Percentiles rank a stretch among this genome's conserved stretches.
Evolutionary conservation across 768 basidiomycete genomes (phyloP).

Genomic region (Trametes meyenii): DNA sequence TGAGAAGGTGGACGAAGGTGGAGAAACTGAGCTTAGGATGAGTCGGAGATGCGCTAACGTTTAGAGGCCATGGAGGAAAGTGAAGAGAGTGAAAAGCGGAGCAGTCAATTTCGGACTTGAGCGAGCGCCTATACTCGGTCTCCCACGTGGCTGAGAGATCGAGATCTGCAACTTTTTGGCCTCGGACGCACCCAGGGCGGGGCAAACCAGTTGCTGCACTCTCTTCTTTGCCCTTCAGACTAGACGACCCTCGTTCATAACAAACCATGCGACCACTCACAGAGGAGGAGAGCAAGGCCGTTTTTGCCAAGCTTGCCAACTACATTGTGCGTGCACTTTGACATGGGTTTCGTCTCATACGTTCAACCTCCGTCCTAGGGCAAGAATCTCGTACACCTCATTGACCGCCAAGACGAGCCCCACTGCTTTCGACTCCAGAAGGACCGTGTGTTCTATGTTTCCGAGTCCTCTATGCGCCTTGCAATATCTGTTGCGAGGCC

Average conservation of each 20-base stretch:
- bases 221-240: not conserved
- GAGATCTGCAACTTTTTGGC: constrained; percentile 15
- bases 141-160: constrained; percentile 3
- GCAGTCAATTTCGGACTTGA: not conserved
- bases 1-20: not conserved
- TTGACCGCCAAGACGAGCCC: constrained; percentile 92
- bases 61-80: not conserved
- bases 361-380: constrained; percentile 53
- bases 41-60: not conserved
- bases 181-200: not conserved
- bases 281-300: constrained; percentile 94
- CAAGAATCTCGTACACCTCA: constrained; percentile 93
- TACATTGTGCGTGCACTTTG: constrained; percentile 71
- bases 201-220: too few species aligned
- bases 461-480: constrained; percentile 91
- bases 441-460: constrained; percentile 96
- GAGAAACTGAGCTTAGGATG: not conserved
- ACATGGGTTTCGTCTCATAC: not conserved
- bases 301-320: constrained; percentile 96
- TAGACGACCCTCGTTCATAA: not conserved
- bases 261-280: constrained; percentile 88
- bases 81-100: not conserved
- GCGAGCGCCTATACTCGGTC: not conserved
- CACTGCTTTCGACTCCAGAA: constrained; percentile 95
- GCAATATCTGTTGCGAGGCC: constrained; percentile 90